phyloP scores from a whole-genome alignment of 1,139 yeast genomes.

The Saccharomyces hybrid region DNA sequence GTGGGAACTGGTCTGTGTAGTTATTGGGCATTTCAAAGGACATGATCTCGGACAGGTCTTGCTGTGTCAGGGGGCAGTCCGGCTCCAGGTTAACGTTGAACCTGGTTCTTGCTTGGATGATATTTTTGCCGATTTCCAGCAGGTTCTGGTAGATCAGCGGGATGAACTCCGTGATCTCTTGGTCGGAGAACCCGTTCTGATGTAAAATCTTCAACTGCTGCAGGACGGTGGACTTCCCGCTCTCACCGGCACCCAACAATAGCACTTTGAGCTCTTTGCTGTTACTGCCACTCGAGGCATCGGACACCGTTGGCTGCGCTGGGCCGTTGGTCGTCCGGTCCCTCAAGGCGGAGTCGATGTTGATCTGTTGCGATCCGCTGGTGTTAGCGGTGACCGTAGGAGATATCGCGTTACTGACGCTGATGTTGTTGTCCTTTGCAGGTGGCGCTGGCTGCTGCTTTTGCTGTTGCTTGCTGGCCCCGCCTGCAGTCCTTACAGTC shows the following conservation, averaged over 20 bases:
- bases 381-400: neutral
- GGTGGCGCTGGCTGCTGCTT: constrained; percentile 4
- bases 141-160: constrained; percentile 66
- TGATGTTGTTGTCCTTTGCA: constrained; percentile 7
- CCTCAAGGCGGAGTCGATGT: constrained; percentile 1
- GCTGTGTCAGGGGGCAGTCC: constrained; percentile 8
- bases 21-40: constrained; percentile 6
- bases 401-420: constrained; percentile 4
- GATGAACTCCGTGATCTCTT: constrained; percentile 57
- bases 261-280: constrained; percentile 52
- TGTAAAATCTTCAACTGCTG: constrained; percentile 71
- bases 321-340: neutral
- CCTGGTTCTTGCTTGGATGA: constrained; percentile 39
- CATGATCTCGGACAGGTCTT: constrained; percentile 7
- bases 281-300: neutral
- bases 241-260: constrained; percentile 70
- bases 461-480: neutral
- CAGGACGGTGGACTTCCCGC: constrained; percentile 73
- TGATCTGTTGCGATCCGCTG: constrained; percentile 7
- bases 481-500: too few species aligned
- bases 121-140: constrained; percentile 56
- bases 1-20: neutral
- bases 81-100: constrained; percentile 17
- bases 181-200: constrained; percentile 58
- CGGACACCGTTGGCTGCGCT: neutral